Evolutionary conservation across 768 basidiomycete genomes (phyloP), one percentile per base, ranked within the genome.

Genomic region (Tephrocybe rancida): DNA sequence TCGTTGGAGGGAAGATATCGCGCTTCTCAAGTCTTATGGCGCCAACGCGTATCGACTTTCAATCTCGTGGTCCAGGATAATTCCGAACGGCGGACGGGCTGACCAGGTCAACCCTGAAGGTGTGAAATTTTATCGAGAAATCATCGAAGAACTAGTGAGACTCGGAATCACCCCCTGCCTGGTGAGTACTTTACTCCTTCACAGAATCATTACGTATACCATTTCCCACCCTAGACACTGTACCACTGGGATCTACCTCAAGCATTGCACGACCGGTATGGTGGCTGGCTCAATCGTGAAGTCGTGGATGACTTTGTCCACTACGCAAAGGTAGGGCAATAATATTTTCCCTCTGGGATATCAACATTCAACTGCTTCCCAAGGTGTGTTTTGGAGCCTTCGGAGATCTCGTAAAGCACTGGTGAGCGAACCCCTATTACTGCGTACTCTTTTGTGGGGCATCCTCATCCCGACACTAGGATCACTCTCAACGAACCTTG

Each of bases 161-260:
- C 67, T 75, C 27, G 84, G 80, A 2, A 88, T 90, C 54, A 78
- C 73, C 0, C 86, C 86, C 13, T 85, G 82, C 58, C 76, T 88
- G 25, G 86, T 85, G 61, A 37, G 77, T 72, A 25, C 21, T 13
- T 1, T 16, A 13, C 5, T 16, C 8, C 4, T 16, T 37, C 35
- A 5, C n/a, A 9, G 14, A 5, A 4, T 8, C 35, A 37, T 37
- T n/a, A n/a, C n/a, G 11, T 37, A 13, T 9, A 9, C 14, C 14
- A 9, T 5, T 16, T 9, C 7, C 16, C n/a, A 4, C 35, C 5
- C 14, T 57, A 88, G 84, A 88, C 85, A 0, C 67, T 89, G 43
- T 87, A 87, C 64, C 87, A 86, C 63, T 90, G 88, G 89, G 89
- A 92, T 59, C 74, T 90, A 6, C 90, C 90, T 4, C 85, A 88